A percentile compares a stretch with the other conserved stretches of the same genome.
These are phyloP conservation scores for Paraurostyla sp. DNA, from an alignment of 73 alveolate species.

Conservation along the genomic window DNA sequence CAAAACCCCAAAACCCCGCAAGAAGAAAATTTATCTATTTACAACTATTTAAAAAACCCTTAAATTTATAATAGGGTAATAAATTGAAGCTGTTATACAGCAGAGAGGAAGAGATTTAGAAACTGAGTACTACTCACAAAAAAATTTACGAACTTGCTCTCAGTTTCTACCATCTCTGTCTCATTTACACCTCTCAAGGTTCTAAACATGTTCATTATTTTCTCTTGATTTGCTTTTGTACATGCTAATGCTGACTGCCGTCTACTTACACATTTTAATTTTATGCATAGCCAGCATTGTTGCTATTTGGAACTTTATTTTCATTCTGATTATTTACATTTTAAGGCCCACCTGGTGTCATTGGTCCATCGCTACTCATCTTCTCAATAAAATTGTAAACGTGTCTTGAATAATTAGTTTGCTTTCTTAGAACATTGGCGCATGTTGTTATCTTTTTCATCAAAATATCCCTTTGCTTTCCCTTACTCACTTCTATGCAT, in stretches of 20 bases:
- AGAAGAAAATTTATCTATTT: not conserved
- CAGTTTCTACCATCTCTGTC: not conserved
- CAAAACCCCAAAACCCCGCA: slow-evolving; percentile 23
- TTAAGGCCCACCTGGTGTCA: too few species aligned
- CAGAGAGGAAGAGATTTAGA: not conserved
- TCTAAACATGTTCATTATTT: slow-evolving; percentile 7
- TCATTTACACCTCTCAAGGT: slow-evolving; percentile 20
- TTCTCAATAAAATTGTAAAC: slow-evolving; percentile 74
- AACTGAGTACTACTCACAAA: not conserved
- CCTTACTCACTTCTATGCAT: slow-evolving; percentile 81
- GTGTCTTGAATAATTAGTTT: slow-evolving; percentile 69
- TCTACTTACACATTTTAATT: not conserved
- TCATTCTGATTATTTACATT: not conserved
- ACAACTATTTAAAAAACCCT: not conserved
- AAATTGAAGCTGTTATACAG: not conserved
- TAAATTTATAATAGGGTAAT: not conserved
- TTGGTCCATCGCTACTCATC: not conserved
- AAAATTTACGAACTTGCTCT: not conserved
- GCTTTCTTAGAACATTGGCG: slow-evolving; percentile 46
- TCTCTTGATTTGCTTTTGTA: not conserved
- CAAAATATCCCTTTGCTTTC: slow-evolving; percentile 71
- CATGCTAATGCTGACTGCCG: not conserved
- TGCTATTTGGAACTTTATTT: not conserved
- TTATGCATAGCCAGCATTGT: not conserved
- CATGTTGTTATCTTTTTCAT: slow-evolving; percentile 69